phyloP scores from a whole-genome alignment of 306 rosid genomes.

The Morella rubra region DNA sequence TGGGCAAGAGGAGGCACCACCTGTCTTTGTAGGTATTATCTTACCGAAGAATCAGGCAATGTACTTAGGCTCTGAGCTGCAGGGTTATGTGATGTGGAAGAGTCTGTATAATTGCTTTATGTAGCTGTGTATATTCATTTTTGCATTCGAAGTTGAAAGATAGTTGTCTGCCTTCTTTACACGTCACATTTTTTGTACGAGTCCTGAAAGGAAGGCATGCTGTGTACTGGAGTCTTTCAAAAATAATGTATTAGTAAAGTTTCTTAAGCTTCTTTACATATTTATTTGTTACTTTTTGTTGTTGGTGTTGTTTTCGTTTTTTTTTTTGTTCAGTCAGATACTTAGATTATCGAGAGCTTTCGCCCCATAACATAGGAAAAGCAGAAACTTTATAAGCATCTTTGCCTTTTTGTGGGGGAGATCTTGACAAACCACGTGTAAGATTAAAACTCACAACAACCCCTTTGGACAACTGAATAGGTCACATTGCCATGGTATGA shows the following conservation, averaged over 20 bases:
- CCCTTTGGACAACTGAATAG: no score
- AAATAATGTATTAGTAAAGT: not conserved
- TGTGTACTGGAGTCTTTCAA: not conserved
- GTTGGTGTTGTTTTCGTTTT: not conserved
- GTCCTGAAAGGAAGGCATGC: not conserved
- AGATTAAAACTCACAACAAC: no score
- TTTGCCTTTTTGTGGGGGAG: not conserved
- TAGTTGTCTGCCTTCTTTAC: not conserved
- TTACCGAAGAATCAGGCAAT: slow-evolving; percentile 46
- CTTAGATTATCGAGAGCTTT: not conserved
- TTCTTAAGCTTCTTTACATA: not conserved
- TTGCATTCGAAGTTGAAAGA: not conserved
- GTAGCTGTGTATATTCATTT: not conserved
- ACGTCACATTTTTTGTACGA: not conserved
- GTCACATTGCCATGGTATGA: not conserved
- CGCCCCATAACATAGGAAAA: not conserved
- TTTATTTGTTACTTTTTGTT: not conserved
- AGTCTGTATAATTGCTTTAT: not conserved
- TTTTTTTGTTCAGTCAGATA: not conserved
- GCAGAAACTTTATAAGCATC: not conserved
- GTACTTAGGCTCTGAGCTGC: slow-evolving; percentile 21
- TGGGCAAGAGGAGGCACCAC: slow-evolving; percentile 80
- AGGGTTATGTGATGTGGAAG: not conserved
- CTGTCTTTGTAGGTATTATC: slow-evolving; percentile 97
- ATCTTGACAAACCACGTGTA: not conserved